Percentiles rank a stretch among this genome's conserved stretches.
These are phyloP conservation scores for Scedosporium boydii DNA, from an alignment of 2,329 filamentous ascomycete genomes.

Conservation along the genomic window DNA sequence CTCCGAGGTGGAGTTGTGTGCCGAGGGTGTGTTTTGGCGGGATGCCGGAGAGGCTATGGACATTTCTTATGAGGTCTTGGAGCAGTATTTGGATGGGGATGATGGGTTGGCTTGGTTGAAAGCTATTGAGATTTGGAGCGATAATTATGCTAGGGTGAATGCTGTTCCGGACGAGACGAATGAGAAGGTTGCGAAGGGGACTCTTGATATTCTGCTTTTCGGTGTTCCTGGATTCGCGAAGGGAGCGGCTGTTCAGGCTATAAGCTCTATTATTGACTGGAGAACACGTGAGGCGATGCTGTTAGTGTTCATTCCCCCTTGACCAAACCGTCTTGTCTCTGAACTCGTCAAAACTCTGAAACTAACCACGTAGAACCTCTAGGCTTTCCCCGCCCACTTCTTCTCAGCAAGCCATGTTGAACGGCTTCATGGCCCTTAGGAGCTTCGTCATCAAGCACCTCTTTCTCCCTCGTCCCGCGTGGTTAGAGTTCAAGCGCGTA, in stretches of 20 bases:
- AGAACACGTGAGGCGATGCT: background rate
- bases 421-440: conserved; percentile 28
- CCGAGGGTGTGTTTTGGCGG: conserved; percentile 48
- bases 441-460: conserved; percentile 38
- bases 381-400: conserved; percentile 13
- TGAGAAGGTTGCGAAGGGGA: conserved; percentile 4
- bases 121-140: conserved; percentile 38
- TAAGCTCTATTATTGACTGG: background rate
- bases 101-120: conserved; percentile 45
- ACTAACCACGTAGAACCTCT: background rate
- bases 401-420: conserved; percentile 27
- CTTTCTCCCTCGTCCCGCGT: conserved; percentile 34
- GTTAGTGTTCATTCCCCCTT: background rate
- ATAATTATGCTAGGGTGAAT: conserved; percentile 34
- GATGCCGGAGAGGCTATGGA: conserved; percentile 45
- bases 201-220: conserved; percentile 3
- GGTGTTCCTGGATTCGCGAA: background rate
- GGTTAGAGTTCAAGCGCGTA: conserved; percentile 22
- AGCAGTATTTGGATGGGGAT: conserved; percentile 23
- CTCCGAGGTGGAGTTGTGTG: conserved; percentile 44
- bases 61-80: conserved; percentile 36
- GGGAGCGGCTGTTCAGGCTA: background rate
- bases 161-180: conserved; percentile 28
- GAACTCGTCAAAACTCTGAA: background rate
- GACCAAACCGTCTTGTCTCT: background rate